Conservation (phyloP, 306 rosid species). For the Vigna angularis region DNA sequence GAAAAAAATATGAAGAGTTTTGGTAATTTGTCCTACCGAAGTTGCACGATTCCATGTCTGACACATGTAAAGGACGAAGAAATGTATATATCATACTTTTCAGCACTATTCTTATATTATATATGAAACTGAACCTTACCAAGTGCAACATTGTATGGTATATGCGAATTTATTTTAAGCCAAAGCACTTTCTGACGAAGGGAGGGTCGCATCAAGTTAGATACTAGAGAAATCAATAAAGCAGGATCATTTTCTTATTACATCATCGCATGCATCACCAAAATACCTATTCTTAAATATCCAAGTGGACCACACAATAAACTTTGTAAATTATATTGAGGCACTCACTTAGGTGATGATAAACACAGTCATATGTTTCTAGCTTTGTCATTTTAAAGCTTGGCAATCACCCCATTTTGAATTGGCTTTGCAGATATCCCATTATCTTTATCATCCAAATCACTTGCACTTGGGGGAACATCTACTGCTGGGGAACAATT, state of each 20-base stretch:
- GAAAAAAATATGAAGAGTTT: background rate
- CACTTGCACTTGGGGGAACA: slow-evolving; percentile 69
- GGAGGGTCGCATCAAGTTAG: background rate
- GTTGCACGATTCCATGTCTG: background rate
- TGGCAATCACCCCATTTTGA: slow-evolving; percentile 65
- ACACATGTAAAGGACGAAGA: background rate
- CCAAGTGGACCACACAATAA: slow-evolving; percentile 22
- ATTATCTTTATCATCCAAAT: slow-evolving; percentile 70
- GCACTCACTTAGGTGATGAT: slow-evolving; percentile 6
- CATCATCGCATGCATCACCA: slow-evolving; percentile 1
- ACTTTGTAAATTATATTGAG: background rate
- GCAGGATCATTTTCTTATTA: slow-evolving; percentile 4
- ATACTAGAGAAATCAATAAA: background rate
- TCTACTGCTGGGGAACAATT: slow-evolving; percentile 79
- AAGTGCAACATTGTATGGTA: background rate
- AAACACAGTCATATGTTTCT: slow-evolving; percentile 11
- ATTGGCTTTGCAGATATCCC: slow-evolving; percentile 64
- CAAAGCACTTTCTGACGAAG: background rate
- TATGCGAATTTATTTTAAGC: background rate
- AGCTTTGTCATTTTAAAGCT: slow-evolving; percentile 52
- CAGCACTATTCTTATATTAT: background rate
- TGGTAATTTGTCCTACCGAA: background rate
- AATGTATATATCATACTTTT: background rate
- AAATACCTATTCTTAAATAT: background rate
- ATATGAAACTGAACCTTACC: background rate